Base-by-base conservation (phyloP, 176 grass and related monocot species). In the Canna indica region DNA sequence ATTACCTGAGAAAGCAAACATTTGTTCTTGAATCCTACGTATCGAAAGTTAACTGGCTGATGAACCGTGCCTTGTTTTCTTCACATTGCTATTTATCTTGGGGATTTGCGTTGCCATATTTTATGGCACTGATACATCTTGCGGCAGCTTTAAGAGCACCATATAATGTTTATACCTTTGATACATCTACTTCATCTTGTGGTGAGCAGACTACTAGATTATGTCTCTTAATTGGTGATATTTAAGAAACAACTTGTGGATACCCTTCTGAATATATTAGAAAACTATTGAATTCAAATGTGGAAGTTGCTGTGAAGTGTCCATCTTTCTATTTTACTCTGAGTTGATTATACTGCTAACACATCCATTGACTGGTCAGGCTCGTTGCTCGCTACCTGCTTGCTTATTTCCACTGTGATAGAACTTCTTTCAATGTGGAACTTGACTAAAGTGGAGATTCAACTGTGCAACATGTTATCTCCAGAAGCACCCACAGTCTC, bases 1-100 rank as follows among this genome's bases (percentile, higher is more conserved):
- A 99, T 93, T 99, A 99, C 68, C 85, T 99, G 52, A 99, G 89
- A 75, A 99, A 99, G 70, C 94, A 99, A 83, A 99, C 94, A 73
- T 99, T 99, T 85, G 94, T 99, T 83, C 94, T 99, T 76, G 94
- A 99, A 81, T 99, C 94, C 14, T 99, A 93, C 67, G 80, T 99
- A 66, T 99, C 94, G 39, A 93, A 79, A 36, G 94, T 99, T 46
- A 99, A 99, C 38, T 88, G 90, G 94, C 73, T 85, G 70, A 99
- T 99, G 94, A 99, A 99, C 80, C 84, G 86, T 79, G 94, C 94
- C 63, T 77, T 99, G 52, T 99, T 99, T 79, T 83, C 90, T 60
- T 75, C 85, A 59, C 94, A 99, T 75, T 99, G 90, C 54, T 99
- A 99, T 73, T 79, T 99, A 75, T 99, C 94, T 4, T 99, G 94